Conservation (phyloP, 345 rosid species). For the Lumnitzera littorea region DNA sequence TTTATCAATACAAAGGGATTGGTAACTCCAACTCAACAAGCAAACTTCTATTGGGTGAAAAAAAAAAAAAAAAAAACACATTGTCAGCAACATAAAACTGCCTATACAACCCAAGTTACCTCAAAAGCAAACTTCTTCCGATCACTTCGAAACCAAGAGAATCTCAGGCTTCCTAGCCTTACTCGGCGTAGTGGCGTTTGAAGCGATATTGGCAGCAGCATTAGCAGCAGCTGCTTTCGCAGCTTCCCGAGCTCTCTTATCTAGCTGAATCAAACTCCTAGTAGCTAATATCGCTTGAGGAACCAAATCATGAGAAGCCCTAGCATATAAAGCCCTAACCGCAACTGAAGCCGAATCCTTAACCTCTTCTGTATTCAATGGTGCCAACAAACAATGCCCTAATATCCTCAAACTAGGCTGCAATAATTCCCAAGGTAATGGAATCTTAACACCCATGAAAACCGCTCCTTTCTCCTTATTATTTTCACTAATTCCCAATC, state of each 20-base stretch:
- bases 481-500: slow-evolving; percentile 25
- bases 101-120: slow-evolving; percentile 15
- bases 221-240: slow-evolving; percentile 32
- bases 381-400: slow-evolving; percentile 85
- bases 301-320: slow-evolving; percentile 90
- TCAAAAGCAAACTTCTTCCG: slow-evolving; percentile 18
- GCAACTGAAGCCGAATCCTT: slow-evolving; percentile 74
- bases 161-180: slow-evolving; percentile 83
- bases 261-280: slow-evolving; percentile 75
- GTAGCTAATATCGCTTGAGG: slow-evolving; percentile 90
- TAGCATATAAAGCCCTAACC: slow-evolving; percentile 67
- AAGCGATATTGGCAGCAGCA: slow-evolving; percentile 28
- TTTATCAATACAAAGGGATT: not conserved
- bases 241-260: slow-evolving; percentile 52
- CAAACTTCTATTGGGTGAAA: too few species aligned
- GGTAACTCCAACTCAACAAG: not conserved
- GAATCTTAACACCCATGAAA: slow-evolving; percentile 55
- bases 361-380: slow-evolving; percentile 64
- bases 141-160: slow-evolving; percentile 79
- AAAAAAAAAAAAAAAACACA: slow-evolving; percentile 2
- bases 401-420: slow-evolving; percentile 71
- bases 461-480: slow-evolving; percentile 17
- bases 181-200: slow-evolving; percentile 75
- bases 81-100: not conserved
- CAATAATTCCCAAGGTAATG: slow-evolving; percentile 89